Conservation (phyloP, 2,329 filamentous ascomycete genomes). For the Chaetomiaceae sp. region DNA sequence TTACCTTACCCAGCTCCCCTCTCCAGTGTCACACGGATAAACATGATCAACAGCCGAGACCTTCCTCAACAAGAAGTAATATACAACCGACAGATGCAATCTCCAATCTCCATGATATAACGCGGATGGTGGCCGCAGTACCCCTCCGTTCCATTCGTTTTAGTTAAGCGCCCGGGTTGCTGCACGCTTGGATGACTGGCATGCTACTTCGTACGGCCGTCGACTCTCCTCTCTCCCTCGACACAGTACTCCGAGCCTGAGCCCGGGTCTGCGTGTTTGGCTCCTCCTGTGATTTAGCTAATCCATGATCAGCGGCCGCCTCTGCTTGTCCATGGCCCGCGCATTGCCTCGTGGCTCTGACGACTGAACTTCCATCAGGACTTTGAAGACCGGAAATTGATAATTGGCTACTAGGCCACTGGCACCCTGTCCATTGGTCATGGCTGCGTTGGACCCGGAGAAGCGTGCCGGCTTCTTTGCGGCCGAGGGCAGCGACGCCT, state of each 20-base stretch:
- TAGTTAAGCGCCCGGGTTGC: neutral
- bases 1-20: neutral
- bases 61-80: no score
- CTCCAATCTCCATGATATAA: no score
- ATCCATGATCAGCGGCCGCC: no score
- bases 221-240: no score
- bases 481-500: neutral
- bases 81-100: no score
- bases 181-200: neutral
- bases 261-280: neutral
- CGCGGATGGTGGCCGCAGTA: no score
- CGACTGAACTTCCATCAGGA: neutral
- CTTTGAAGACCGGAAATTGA: no score
- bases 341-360: neutral
- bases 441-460: conserved; percentile 11
- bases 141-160: no score
- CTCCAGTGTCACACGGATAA: conserved; percentile 1
- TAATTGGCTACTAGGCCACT: no score
- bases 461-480: conserved; percentile 6
- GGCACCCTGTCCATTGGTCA: no score
- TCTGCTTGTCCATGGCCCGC: neutral
- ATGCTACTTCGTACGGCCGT: neutral
- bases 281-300: no score
- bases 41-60: conserved; percentile 8
- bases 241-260: no score